Evolutionary conservation across 176 grass and related monocot species (phyloP).

Genomic region (Carex parvula): DNA sequence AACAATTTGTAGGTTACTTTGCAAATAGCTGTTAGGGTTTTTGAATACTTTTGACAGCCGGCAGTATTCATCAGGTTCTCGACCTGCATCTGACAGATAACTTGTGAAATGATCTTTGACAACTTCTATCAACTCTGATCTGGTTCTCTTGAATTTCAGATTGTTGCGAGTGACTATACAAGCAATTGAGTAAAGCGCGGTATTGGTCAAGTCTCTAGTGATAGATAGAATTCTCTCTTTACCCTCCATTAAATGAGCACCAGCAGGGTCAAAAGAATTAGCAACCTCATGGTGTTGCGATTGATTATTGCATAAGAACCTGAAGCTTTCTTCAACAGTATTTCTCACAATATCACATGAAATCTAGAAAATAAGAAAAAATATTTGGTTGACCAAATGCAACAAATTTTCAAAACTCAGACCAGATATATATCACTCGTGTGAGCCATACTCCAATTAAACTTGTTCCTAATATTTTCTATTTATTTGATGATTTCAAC

Average conservation of each 20-base stretch:
- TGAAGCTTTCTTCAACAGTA: slow-evolving; percentile 32
- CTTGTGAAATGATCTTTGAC: slow-evolving; percentile 25
- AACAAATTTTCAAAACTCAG: not conserved
- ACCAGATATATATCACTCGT: not conserved
- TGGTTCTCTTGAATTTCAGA: slow-evolving; percentile 28
- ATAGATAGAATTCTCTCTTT: slow-evolving; percentile 27
- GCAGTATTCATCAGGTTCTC: not conserved
- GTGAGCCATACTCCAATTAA: not conserved
- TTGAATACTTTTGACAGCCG: slow-evolving; percentile 26
- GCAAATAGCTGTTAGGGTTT: slow-evolving; percentile 14
- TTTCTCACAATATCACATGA: slow-evolving; percentile 27
- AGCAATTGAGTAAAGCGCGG: slow-evolving; percentile 28
- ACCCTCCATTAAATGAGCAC: slow-evolving; percentile 4
- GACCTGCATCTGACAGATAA: slow-evolving; percentile 13
- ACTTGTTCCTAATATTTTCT: not conserved
- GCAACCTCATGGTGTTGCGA: slow-evolving; percentile 29
- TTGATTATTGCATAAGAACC: not conserved
- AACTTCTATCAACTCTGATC: slow-evolving; percentile 21
- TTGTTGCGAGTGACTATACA: slow-evolving; percentile 27
- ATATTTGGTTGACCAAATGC: not conserved
- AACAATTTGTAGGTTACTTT: slow-evolving; percentile 1
- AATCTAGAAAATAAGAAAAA: slow-evolving; percentile 30
- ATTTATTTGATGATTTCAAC: not conserved
- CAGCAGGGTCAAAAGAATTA: slow-evolving; percentile 21
- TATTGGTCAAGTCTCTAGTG: slow-evolving; percentile 22